Evolutionary conservation across 1,284 basidiomycete genomes (phyloP), one percentile per base, ranked within the genome.

Genomic region (Naganishia cerealis): DNA sequence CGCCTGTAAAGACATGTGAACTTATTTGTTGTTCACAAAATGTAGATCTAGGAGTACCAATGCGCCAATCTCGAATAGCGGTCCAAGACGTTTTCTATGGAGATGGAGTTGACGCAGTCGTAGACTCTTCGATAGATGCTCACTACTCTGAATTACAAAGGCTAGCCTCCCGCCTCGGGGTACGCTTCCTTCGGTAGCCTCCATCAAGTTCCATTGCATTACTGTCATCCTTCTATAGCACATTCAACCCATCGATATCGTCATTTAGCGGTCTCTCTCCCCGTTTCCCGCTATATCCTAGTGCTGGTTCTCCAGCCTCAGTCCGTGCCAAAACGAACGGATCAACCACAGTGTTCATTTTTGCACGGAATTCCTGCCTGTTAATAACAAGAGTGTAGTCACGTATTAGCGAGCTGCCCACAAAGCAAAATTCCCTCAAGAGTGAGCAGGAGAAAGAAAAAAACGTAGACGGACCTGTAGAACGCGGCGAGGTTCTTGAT

Each of bases 331-430:
- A 50, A 9, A 65, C 63, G 15, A 69, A 69, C 29, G 67, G 67
- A 46, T 69, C 67, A 15, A 69, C 67, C 16, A 69, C 67, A 26
- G 67, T 69, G 63, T 69, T 69, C 61, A 69, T 65, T 36, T 66
- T 69, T 29, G 67, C 57, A n/a, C 67, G 55, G 52, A 65, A 69
- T 39, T 57, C 63, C 53, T 65, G 61, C 10, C 67, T 65, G 55
- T 8, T 7, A n/a, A 33, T 33, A 33, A 3, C 29, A 33, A 33
- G 29, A 33, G 29, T 33, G 6, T 9, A 50, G 16, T 16, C 18
- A 16, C 26, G 53, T 21, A 4, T 16, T 5, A 33, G 29, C 29
- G 29, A 33, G 29, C 29, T 6, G 29, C 29, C 29, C n/a, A 50
- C n/a, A 24, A 9, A 50, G 15, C 5, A 24, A 13, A 50, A 13